phyloP scores from a whole-genome alignment of 2,329 filamentous ascomycete genomes.

The Dactylonectria estremocensis region DNA sequence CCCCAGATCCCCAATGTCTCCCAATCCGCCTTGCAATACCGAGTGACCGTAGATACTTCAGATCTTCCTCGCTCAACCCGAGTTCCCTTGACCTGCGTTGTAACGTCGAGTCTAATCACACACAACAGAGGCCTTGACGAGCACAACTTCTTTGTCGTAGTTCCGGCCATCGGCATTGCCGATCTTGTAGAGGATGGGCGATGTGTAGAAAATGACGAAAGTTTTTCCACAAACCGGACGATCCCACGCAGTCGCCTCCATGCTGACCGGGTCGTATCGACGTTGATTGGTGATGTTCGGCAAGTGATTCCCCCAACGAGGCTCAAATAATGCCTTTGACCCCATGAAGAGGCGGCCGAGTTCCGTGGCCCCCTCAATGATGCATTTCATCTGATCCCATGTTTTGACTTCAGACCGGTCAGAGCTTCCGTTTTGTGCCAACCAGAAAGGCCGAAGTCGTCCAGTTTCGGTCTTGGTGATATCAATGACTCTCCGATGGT shows the following conservation, averaged over 20 bases:
- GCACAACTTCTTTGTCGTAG: not conserved
- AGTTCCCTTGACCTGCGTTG: not conserved
- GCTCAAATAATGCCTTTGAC: slow-evolving; percentile 26
- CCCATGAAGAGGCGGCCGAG: slow-evolving; percentile 29
- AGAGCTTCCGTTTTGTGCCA: fast-evolving
- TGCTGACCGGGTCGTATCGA: not conserved
- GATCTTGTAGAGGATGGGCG: slow-evolving; percentile 18
- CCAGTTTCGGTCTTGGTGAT: not conserved
- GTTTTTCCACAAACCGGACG: fast-evolving
- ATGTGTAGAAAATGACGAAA: not conserved
- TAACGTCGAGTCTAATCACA: slow-evolving; percentile 22
- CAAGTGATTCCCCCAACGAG: not conserved
- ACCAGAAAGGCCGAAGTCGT: not conserved
- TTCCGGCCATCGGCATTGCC: slow-evolving; percentile 32
- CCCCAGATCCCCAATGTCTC: not conserved
- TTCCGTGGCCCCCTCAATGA: slow-evolving; percentile 16
- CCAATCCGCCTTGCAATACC: not conserved
- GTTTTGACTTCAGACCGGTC: not conserved
- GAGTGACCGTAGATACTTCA: too few relatives aligned
- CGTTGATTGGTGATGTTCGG: fast-evolving
- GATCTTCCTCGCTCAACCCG: too few relatives aligned
- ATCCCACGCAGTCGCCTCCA: not conserved
- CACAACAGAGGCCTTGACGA: slow-evolving; percentile 31
- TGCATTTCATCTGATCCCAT: not conserved
- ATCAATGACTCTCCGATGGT: too few relatives aligned